A percentile compares a stretch with the other conserved stretches of the same genome.
These are phyloP conservation scores for Rhynchospora pubera DNA, from an alignment of 176 grass and related monocot genomes.

Conservation along the genomic window DNA sequence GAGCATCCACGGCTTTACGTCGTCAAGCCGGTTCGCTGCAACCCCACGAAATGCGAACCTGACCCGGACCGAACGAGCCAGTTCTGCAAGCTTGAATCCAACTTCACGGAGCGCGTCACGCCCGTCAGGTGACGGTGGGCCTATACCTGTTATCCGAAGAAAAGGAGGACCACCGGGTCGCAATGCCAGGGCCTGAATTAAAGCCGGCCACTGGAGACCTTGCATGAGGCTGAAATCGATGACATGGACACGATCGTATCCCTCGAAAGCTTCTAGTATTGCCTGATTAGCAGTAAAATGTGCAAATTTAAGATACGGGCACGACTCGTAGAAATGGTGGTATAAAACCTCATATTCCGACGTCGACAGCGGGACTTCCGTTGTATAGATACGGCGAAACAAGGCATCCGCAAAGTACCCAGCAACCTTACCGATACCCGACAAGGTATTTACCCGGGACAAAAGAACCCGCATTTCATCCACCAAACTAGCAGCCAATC, in stretches of 20 bases:
- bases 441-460: constrained; percentile 34
- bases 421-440: constrained; percentile 76
- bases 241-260: constrained; percentile 53
- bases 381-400: constrained; percentile 42
- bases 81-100: constrained; percentile 67
- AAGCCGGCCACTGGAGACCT: constrained; percentile 86
- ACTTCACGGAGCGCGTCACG: constrained; percentile 81
- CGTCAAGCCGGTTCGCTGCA: constrained; percentile 61
- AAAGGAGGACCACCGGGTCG: constrained; percentile 71
- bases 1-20: constrained; percentile 84
- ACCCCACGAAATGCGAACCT: constrained; percentile 86
- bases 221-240: constrained; percentile 96
- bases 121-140: constrained; percentile 52
- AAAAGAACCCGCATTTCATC: constrained; percentile 48
- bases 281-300: constrained; percentile 98
- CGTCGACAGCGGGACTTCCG: constrained; percentile 2
- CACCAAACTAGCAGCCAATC: constrained; percentile 32
- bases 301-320: constrained; percentile 95
- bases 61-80: constrained; percentile 67
- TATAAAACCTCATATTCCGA: constrained; percentile 47
- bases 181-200: constrained; percentile 85
- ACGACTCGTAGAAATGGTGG: constrained; percentile 91
- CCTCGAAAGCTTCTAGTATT: constrained; percentile 79
- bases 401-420: constrained; percentile 72
- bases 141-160: constrained; percentile 87